A percentile compares a stretch with the other conserved stretches of the same genome.
Conservation (phyloP, 1,139 yeast genomes). For the Pichia cactophila region DNA sequence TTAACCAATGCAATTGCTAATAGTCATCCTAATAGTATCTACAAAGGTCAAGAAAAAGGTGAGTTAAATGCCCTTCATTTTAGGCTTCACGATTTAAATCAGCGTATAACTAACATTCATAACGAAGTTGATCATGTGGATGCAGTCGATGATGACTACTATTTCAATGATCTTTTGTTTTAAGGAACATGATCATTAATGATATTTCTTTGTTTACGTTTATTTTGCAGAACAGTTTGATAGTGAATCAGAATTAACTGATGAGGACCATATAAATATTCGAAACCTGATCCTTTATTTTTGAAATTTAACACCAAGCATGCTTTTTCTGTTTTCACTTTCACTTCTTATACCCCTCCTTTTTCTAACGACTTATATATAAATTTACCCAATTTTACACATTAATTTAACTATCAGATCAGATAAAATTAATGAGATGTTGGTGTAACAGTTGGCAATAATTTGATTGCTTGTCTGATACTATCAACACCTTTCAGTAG, state of each 20-base stretch:
- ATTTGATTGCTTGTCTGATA: slow-evolving; percentile 54
- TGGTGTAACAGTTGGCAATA: slow-evolving; percentile 49
- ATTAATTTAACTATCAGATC: neutral
- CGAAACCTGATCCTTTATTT: slow-evolving; percentile 4
- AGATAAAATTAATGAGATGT: slow-evolving; percentile 31
- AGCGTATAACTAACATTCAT: slow-evolving; percentile 16
- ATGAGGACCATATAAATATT: neutral
- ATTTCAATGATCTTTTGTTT: slow-evolving; percentile 11
- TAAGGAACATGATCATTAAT: slow-evolving; percentile 1
- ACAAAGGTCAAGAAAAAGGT: slow-evolving; percentile 12
- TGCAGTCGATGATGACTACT: slow-evolving; percentile 9
- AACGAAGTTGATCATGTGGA: slow-evolving; percentile 13
- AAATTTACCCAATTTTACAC: neutral
- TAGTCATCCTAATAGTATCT: slow-evolving; percentile 8
- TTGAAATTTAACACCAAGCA: neutral
- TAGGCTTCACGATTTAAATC: slow-evolving; percentile 6
- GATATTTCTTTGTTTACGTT: neutral
- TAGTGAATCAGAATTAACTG: neutral
- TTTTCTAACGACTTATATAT: neutral
- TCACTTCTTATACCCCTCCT: neutral
- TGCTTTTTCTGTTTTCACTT: neutral
- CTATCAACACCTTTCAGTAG: slow-evolving; percentile 71
- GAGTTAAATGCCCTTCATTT: slow-evolving; percentile 12
- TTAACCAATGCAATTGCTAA: slow-evolving; percentile 11
- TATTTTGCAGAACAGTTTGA: neutral